These are phyloP conservation scores for Calonectria henricotiae DNA, from an alignment of 2,329 filamentous ascomycete species.

Conservation along the genomic window DNA sequence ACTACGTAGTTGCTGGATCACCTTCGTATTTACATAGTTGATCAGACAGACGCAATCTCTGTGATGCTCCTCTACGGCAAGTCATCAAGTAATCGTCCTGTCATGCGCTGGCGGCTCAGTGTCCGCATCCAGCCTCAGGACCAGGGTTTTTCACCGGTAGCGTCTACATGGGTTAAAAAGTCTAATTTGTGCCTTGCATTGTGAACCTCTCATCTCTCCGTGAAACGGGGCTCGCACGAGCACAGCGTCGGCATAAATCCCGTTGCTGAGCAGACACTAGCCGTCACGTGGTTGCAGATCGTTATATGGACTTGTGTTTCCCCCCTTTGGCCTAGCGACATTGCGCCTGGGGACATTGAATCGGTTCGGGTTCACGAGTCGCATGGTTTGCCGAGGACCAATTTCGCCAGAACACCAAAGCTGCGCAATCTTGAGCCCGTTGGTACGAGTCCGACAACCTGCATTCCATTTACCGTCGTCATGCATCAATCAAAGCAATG, in stretches of 20 bases:
- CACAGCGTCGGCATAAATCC: neutral
- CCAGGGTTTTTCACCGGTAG: slow-evolving; percentile 3
- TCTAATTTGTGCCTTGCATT: neutral
- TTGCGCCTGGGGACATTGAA: neutral
- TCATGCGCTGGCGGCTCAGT: neutral
- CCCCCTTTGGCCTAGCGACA: neutral
- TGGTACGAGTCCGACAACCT: too few species aligned
- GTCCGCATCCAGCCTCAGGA: neutral
- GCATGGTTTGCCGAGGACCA: neutral
- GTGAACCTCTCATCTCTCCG: neutral
- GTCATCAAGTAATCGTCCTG: neutral
- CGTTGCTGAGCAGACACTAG: neutral
- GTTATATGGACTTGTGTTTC: neutral
- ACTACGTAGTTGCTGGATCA: too few species aligned
- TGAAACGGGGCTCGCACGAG: neutral
- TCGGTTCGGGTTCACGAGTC: neutral
- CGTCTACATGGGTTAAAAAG: neutral
- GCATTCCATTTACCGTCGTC: too few species aligned
- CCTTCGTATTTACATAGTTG: neutral
- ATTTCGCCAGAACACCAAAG: neutral
- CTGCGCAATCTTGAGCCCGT: neutral
- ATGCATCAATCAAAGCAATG: too few species aligned
- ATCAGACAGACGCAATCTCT: too few species aligned
- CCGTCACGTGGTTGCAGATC: slow-evolving; percentile 7
- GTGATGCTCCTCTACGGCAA: neutral